Conservation (phyloP, 805 yeast genomes). For the Yarrowia divulgata region DNA sequence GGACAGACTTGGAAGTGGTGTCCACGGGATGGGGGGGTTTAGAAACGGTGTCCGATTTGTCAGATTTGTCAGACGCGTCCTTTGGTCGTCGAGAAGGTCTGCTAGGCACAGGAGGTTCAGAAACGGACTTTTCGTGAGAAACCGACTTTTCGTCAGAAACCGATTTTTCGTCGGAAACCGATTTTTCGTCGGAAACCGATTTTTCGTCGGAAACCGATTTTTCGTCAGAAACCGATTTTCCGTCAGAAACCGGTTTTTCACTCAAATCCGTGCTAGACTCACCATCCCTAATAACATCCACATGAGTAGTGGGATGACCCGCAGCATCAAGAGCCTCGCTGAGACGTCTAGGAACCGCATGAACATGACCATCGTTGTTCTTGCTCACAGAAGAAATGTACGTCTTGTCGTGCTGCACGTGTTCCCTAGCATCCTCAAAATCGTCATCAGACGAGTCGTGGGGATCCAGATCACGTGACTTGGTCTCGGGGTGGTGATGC, state of each 20-base stretch:
- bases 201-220: background rate
- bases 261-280: background rate
- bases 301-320: background rate
- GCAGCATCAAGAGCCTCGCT: background rate
- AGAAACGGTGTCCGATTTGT: too few relatives aligned
- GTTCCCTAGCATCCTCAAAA: constrained; percentile 19
- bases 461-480: background rate
- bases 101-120: background rate
- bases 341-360: background rate
- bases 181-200: background rate
- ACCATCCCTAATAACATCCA: background rate
- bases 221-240: too few relatives aligned
- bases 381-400: background rate
- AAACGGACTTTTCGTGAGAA: background rate
- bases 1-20: background rate
- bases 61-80: background rate
- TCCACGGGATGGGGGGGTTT: background rate
- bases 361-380: background rate
- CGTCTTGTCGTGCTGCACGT: background rate
- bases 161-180: too few relatives aligned
- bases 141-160: background rate
- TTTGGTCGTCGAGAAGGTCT: background rate
- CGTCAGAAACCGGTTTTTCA: background rate
- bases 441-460: constrained; percentile 17
- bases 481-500: background rate